These are phyloP conservation scores for Phytophthora fragariaefolia DNA, from an alignment of 352 stramenopile genomes.

Conservation along the genomic window DNA sequence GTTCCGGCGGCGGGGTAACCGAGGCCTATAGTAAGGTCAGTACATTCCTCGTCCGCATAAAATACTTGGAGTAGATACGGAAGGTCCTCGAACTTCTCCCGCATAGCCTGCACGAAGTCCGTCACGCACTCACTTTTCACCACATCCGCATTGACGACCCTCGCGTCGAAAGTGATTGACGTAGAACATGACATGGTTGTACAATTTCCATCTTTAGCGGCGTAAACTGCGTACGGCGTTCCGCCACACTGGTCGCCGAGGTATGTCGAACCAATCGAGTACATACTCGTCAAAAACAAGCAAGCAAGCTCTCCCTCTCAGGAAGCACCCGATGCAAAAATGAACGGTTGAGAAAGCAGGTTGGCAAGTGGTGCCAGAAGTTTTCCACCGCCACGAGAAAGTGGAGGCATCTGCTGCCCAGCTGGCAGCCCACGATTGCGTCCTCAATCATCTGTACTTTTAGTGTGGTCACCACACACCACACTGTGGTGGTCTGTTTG, in stretches of 20 bases:
- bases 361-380: neutral
- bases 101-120: constrained; percentile 11
- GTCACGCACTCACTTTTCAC: constrained; percentile 9
- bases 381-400: neutral
- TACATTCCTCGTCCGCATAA: constrained; percentile 13
- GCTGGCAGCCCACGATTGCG: neutral
- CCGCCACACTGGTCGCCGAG: constrained; percentile 19
- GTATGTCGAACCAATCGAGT: constrained; percentile 14
- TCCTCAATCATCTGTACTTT: neutral
- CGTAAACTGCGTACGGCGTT: constrained; percentile 7
- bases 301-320: too few relatives aligned
- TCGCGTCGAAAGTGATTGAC: neutral
- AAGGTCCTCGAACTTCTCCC: constrained; percentile 16
- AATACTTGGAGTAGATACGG: constrained; percentile 19
- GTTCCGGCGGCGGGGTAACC: constrained; percentile 13
- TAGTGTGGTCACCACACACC: too few relatives aligned
- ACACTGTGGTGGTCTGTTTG: too few relatives aligned
- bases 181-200: neutral
- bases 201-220: constrained; percentile 9
- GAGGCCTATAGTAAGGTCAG: neutral
- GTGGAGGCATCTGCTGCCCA: neutral
- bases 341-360: neutral
- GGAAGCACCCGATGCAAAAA: neutral
- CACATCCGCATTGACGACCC: constrained; percentile 8
- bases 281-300: neutral